Conservation (phyloP, 106 monocot genomes). For the Ottelia alismoides region DNA sequence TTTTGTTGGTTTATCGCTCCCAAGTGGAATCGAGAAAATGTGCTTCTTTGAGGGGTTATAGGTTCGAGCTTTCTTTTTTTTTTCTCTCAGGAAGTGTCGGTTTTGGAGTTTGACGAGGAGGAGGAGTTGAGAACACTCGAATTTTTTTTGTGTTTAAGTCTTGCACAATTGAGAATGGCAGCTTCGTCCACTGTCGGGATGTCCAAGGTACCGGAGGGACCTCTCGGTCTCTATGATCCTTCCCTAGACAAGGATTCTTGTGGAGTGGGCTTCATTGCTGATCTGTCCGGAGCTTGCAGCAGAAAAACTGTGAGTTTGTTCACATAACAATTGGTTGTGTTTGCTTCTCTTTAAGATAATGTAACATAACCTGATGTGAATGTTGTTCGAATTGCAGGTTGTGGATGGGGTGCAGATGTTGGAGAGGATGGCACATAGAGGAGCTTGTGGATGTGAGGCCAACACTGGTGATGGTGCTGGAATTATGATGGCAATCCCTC, state of each 20-base stretch:
- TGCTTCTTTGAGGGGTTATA: no score
- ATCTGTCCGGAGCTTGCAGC: conserved; percentile 58
- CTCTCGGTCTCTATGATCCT: conserved; percentile 74
- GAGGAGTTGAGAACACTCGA: no score
- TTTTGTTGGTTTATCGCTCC: no score
- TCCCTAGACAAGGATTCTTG: conserved; percentile 87
- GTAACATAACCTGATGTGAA: no score
- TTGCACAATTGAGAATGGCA: background rate
- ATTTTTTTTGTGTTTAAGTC: no score
- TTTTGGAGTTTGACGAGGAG: no score
- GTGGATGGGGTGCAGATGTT: conserved; percentile 81
- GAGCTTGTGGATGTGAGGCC: conserved; percentile 84
- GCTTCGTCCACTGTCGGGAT: conserved; percentile 4
- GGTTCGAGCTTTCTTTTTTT: no score
- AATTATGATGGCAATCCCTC: conserved; percentile 78
- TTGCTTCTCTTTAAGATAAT: background rate
- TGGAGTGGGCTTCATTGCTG: conserved; percentile 84
- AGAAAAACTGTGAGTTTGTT: conserved; percentile 49
- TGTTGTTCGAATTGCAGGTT: conserved; percentile 43
- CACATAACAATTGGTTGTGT: background rate
- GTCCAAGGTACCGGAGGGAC: conserved; percentile 69
- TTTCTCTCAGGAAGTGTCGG: no score
- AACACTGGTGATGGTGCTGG: conserved; percentile 96
- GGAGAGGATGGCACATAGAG: conserved; percentile 73
- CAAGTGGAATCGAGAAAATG: no score